phyloP scores from a whole-genome alignment of 2,329 filamentous ascomycete genomes.

The Colletotrichum zoysiae region DNA sequence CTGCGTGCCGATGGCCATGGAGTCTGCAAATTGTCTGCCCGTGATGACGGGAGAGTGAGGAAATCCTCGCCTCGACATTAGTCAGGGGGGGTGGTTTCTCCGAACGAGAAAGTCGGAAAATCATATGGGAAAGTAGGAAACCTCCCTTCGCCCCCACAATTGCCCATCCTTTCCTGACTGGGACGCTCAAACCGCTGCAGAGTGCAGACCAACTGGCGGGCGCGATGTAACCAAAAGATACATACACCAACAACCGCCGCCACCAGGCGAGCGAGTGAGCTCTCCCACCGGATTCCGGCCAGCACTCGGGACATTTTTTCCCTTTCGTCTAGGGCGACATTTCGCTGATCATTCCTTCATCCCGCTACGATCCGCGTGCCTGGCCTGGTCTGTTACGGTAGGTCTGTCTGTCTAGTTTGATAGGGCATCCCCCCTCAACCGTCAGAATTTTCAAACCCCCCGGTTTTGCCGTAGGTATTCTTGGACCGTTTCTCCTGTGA shows the following conservation, averaged over 20 bases:
- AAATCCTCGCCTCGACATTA: neutral
- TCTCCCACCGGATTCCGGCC: neutral
- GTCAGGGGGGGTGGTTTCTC: slow-evolving; percentile 10
- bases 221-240: neutral
- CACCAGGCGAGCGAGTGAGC: neutral
- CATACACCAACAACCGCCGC: slow-evolving; percentile 4
- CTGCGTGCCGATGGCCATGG: neutral
- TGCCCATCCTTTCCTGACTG: neutral
- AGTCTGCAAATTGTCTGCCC: slow-evolving; percentile 6
- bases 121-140: slow-evolving; percentile 1
- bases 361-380: slow-evolving; percentile 23
- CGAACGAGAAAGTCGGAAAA: slow-evolving; percentile 4
- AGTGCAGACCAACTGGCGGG: neutral
- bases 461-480: neutral
- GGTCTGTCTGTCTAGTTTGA: slow-evolving; percentile 12
- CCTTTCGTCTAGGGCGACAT: neutral
- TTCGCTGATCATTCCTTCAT: slow-evolving; percentile 36
- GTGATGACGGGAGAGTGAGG: slow-evolving; percentile 28
- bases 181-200: slow-evolving; percentile 3
- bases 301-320: slow-evolving; percentile 26
- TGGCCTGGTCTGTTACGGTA: slow-evolving; percentile 7
- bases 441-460: neutral
- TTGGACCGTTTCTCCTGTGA: neutral
- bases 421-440: slow-evolving; percentile 25
- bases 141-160: neutral